These are phyloP conservation scores for Amaranthus hypochondriacus DNA, from an alignment of 148 eudicot species.

Conservation along the genomic window DNA sequence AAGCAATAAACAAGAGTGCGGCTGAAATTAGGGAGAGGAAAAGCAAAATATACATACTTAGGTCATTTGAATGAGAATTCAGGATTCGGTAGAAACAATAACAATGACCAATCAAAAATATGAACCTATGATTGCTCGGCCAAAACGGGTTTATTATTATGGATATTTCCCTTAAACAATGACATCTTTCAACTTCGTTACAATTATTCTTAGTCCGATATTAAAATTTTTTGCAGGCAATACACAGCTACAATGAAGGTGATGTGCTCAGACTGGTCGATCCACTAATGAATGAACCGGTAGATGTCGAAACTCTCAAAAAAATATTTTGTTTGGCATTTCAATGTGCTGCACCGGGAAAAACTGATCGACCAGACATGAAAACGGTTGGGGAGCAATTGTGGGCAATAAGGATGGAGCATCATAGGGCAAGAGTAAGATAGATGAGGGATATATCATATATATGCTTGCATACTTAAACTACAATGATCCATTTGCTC, in stretches of 20 bases:
- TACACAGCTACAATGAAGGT: slow-evolving; percentile 53
- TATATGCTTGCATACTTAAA: background rate
- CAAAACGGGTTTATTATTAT: no score
- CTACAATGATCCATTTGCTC: slow-evolving; percentile 1
- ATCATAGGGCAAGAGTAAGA: slow-evolving; percentile 37
- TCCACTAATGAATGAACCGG: slow-evolving; percentile 58
- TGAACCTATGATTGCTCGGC: no score
- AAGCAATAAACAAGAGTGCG: no score
- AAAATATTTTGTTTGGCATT: slow-evolving; percentile 70
- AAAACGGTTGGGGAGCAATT: slow-evolving; percentile 66
- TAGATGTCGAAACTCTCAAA: slow-evolving; percentile 49
- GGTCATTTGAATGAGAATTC: no score
- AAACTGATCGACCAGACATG: slow-evolving; percentile 87
- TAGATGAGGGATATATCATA: slow-evolving; percentile 10
- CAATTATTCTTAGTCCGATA: background rate
- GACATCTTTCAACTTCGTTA: background rate
- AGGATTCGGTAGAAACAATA: no score
- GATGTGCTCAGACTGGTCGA: slow-evolving; percentile 48
- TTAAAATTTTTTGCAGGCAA: slow-evolving; percentile 48
- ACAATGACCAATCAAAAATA: no score
- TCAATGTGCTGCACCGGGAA: slow-evolving; percentile 80
- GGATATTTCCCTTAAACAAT: background rate
- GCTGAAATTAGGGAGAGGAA: no score
- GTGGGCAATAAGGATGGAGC: slow-evolving; percentile 80
- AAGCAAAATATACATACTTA: no score